Percentiles rank a stretch among this genome's conserved stretches.
Evolutionary conservation across 768 basidiomycete genomes (phyloP).

Genomic region (Leccinum boreale): DNA sequence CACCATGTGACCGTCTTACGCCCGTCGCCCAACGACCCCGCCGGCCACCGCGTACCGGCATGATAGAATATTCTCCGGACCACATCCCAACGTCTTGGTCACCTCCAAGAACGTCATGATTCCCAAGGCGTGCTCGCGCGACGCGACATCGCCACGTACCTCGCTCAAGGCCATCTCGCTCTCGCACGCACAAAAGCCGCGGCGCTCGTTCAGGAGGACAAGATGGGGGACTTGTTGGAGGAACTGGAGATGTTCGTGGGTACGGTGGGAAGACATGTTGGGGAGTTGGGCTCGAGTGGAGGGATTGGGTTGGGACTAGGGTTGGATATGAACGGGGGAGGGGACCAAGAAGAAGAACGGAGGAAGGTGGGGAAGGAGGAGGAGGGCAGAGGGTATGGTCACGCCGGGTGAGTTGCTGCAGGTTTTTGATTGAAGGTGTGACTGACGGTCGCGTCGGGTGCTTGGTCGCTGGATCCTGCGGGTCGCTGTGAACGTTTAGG

Average conservation of each 20-base stretch:
- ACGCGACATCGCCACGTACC: constrained; percentile 63
- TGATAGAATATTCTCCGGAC: constrained; percentile 58
- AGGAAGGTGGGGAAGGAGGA: not conserved
- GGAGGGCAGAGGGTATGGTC: constrained; percentile 12
- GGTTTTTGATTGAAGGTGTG: not conserved
- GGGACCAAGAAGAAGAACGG: not conserved
- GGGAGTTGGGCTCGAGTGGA: constrained; percentile 44
- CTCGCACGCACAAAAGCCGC: constrained; percentile 74
- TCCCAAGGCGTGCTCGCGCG: constrained; percentile 59
- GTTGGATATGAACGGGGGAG: not conserved
- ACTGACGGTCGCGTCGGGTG: constrained; percentile 4
- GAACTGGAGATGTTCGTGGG: constrained; percentile 65
- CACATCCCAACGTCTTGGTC: constrained; percentile 62
- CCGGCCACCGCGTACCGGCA: not conserved
- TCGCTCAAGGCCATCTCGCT: constrained; percentile 57
- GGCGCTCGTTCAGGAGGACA: constrained; percentile 61
- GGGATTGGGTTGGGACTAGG: constrained; percentile 3
- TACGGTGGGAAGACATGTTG: constrained; percentile 54
- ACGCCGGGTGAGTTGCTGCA: constrained; percentile 31
- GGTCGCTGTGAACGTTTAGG: constrained; percentile 23
- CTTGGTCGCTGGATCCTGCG: not conserved
- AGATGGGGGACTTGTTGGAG: constrained; percentile 58
- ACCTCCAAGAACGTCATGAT: constrained; percentile 68
- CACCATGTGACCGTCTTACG: not conserved
- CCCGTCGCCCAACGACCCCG: not conserved